A percentile compares a stretch with the other conserved stretches of the same genome.
These are phyloP conservation scores for Nasturtium officinale DNA, from an alignment of 345 rosid genomes.

Conservation along the genomic window DNA sequence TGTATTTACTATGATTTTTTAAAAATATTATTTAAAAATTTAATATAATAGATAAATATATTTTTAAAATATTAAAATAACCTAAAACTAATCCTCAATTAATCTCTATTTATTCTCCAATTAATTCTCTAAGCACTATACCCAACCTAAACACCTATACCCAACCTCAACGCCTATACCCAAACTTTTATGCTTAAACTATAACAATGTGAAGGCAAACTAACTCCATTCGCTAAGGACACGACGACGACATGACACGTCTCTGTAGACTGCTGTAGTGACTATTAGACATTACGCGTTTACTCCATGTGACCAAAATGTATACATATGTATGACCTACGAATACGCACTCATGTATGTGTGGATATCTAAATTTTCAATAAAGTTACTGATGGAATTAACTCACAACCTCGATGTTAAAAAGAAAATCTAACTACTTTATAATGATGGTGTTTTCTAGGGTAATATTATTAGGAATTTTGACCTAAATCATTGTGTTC, in stretches of 20 bases:
- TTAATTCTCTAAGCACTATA: too few species aligned
- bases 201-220: constrained; percentile 33
- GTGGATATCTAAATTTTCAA: not conserved
- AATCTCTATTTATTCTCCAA: too few species aligned
- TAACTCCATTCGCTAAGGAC: constrained; percentile 19
- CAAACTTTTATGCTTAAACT: too few species aligned
- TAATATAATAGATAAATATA: too few species aligned
- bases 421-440: constrained; percentile 35
- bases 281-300: constrained; percentile 37
- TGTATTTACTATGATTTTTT: too few species aligned
- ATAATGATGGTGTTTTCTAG: constrained; percentile 40
- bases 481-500: constrained; percentile 46
- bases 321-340: constrained; percentile 6
- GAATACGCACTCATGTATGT: constrained; percentile 35
- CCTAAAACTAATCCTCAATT: too few species aligned
- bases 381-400: constrained; percentile 36
- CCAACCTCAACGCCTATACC: too few species aligned
- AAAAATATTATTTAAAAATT: too few species aligned
- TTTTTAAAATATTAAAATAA: too few species aligned
- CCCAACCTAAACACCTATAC: too few species aligned
- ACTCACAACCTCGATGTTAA: constrained; percentile 44
- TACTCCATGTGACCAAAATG: constrained; percentile 38
- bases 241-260: constrained; percentile 35
- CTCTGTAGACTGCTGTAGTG: constrained; percentile 28
- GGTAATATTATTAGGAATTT: constrained; percentile 34